These are phyloP conservation scores for Eimeria maxima DNA, from an alignment of 169 alveolate genomes.

Conservation along the genomic window DNA sequence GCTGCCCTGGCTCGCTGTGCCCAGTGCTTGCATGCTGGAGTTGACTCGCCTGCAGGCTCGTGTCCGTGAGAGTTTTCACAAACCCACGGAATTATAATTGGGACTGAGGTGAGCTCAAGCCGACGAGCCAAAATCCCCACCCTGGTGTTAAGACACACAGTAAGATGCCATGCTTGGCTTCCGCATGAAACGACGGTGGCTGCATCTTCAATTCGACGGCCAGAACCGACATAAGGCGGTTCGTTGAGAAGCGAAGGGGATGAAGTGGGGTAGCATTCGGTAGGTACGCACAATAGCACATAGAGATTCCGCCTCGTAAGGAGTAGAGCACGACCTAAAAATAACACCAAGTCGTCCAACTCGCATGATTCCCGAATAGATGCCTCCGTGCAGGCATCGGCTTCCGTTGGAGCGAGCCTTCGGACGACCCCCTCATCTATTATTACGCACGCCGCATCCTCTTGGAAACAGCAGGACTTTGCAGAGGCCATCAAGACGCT, in stretches of 20 bases:
- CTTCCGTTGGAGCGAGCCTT: not conserved
- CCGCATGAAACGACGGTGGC: constrained; percentile 67
- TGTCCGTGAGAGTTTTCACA: not conserved
- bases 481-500: constrained; percentile 51
- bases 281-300: constrained; percentile 56
- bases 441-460: constrained; percentile 67
- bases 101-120: constrained; percentile 29
- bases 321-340: constrained; percentile 62
- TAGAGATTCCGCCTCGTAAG: constrained; percentile 69
- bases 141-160: constrained; percentile 18
- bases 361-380: not conserved
- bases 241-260: not conserved
- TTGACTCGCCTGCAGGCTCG: not conserved
- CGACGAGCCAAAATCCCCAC: constrained; percentile 50
- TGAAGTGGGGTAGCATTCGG: not conserved
- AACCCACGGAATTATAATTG: constrained; percentile 59
- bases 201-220: constrained; percentile 48
- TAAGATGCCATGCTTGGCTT: not conserved
- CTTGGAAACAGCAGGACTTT: constrained; percentile 34
- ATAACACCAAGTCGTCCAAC: constrained; percentile 38
- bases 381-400: not conserved
- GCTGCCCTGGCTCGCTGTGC: constrained; percentile 57
- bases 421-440: constrained; percentile 17
- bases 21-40: constrained; percentile 20
- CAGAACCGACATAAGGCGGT: not conserved